Percentiles rank a stretch among this genome's conserved stretches.
Evolutionary conservation across 148 eudicot species (phyloP).

Genomic region (Cornus kousa): DNA sequence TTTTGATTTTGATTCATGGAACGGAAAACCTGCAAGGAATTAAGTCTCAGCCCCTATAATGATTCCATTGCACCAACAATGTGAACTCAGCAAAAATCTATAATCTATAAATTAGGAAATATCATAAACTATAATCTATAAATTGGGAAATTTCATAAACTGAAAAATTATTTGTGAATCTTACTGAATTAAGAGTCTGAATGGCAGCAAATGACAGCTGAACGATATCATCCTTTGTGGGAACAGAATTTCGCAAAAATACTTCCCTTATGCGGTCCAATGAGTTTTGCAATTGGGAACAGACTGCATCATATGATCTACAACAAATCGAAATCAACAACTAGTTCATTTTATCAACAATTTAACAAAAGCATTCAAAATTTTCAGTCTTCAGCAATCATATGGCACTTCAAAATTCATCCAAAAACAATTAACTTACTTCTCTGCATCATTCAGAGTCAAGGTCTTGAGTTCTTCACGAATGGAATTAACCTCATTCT

Average conservation of each 20-base stretch:
- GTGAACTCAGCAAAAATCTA: background rate
- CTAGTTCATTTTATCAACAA: slow-evolving; percentile 2
- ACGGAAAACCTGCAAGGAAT: slow-evolving; percentile 55
- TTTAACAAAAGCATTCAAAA: background rate
- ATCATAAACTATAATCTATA: background rate
- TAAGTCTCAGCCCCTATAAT: background rate
- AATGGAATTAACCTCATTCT: slow-evolving; percentile 47
- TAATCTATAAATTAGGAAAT: background rate
- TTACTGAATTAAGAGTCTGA: slow-evolving; percentile 60
- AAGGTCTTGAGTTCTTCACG: slow-evolving; percentile 56
- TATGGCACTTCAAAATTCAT: background rate
- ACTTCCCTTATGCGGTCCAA: slow-evolving; percentile 49
- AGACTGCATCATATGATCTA: slow-evolving; percentile 64
- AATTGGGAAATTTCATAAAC: background rate
- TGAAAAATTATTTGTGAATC: slow-evolving; percentile 11
- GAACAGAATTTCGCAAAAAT: slow-evolving; percentile 44
- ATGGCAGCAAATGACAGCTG: slow-evolving; percentile 55
- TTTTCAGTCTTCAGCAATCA: slow-evolving; percentile 1
- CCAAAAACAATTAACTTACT: slow-evolving; percentile 45
- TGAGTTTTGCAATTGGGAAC: slow-evolving; percentile 46
- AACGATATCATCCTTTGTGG: slow-evolving; percentile 53
- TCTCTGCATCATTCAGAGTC: slow-evolving; percentile 41
- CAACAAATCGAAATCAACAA: slow-evolving; percentile 20
- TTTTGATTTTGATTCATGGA: slow-evolving; percentile 50
- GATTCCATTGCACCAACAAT: background rate